Evolutionary conservation across 2,329 filamentous ascomycete genomes (phyloP).

Genomic region (Pseudogymnoascus sp.): DNA sequence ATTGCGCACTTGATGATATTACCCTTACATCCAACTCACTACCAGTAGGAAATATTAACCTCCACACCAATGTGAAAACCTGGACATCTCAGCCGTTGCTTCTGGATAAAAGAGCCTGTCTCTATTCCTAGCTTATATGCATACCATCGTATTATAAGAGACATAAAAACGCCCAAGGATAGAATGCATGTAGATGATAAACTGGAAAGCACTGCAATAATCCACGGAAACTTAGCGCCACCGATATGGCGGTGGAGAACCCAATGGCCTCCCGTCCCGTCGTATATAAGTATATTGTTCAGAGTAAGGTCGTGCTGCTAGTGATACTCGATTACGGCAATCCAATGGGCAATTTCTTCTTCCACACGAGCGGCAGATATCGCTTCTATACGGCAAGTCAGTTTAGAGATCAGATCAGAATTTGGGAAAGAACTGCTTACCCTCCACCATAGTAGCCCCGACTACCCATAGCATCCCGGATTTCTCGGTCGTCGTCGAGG

Average conservation of each 20-base stretch:
- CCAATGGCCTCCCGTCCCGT: background rate
- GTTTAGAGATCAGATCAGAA: background rate
- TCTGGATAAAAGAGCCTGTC: background rate
- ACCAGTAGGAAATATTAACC: background rate
- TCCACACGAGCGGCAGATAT: constrained; percentile 6
- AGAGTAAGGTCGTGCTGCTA: background rate
- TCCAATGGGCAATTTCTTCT: constrained; percentile 3
- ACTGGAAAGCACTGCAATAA: background rate
- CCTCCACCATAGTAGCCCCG: background rate
- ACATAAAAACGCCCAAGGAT: constrained; percentile 2
- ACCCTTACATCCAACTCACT: background rate
- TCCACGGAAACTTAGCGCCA: background rate
- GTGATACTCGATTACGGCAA: background rate
- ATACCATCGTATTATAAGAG: constrained; percentile 3
- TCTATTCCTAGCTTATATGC: constrained; percentile 6
- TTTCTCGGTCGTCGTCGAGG: background rate
- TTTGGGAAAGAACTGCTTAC: background rate
- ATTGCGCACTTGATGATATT: constrained; percentile 8
- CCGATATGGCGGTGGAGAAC: background rate
- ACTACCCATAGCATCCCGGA: background rate
- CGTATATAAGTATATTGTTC: constrained; percentile 4
- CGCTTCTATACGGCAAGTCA: background rate
- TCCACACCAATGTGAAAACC: background rate
- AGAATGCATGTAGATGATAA: background rate
- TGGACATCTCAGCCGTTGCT: background rate